phyloP scores from a whole-genome alignment of 495 filamentous ascomycete genomes.

The Penicillium daleae region DNA sequence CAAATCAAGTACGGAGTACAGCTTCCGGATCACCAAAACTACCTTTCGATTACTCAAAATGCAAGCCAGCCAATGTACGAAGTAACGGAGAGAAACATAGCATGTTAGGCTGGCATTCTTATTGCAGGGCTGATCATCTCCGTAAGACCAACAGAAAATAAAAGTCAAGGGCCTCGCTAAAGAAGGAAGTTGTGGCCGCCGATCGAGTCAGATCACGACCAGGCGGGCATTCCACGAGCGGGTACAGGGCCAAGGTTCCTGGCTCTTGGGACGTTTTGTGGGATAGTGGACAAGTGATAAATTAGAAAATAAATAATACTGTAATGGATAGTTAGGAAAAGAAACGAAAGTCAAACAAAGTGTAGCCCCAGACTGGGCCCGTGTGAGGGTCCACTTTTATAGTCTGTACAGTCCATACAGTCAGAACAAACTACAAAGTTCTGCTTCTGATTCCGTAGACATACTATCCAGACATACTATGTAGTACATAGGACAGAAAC shows the following conservation, averaged over 20 bases:
- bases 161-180: slow-evolving; percentile 5
- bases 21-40: neutral
- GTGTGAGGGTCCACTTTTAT: slow-evolving; percentile 18
- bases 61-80: neutral
- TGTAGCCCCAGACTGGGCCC: slow-evolving; percentile 25
- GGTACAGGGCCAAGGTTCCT: slow-evolving; percentile 27
- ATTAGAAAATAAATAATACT: too few relatives aligned
- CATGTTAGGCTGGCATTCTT: slow-evolving; percentile 22
- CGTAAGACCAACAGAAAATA: slow-evolving; percentile 24
- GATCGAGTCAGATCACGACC: slow-evolving; percentile 37
- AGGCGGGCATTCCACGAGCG: slow-evolving; percentile 27
- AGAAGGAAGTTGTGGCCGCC: slow-evolving; percentile 29
- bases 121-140: slow-evolving; percentile 28
- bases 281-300: too few relatives aligned
- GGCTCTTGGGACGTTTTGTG: slow-evolving; percentile 15
- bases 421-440: too few relatives aligned
- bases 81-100: neutral
- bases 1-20: neutral
- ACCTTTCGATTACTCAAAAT: neutral
- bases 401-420: neutral
- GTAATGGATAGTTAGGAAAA: neutral
- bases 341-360: slow-evolving; percentile 18
- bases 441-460: too few relatives aligned
- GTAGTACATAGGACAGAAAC: neutral
- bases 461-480: too few relatives aligned